Conservation (phyloP, 2,329 filamentous ascomycete genomes). For the Pyrenochaeta sp. region DNA sequence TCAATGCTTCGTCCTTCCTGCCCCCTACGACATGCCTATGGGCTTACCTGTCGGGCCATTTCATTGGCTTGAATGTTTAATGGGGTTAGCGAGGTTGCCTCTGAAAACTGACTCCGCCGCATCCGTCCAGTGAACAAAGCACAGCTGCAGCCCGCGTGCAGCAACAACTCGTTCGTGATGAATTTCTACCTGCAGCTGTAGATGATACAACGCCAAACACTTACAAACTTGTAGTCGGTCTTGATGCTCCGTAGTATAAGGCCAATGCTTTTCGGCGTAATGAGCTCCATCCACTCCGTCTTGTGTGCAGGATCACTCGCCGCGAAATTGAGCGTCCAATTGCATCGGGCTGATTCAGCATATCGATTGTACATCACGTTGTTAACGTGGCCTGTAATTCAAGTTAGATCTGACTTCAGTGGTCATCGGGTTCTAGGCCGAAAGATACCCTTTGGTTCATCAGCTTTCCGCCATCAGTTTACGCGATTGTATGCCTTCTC, state of each 20-base stretch:
- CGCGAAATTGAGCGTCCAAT: conserved; percentile 78
- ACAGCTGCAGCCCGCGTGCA: not conserved
- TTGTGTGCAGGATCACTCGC: conserved; percentile 68
- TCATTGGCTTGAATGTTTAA: conserved; percentile 67
- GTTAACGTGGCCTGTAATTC: conserved; percentile 75
- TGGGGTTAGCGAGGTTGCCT: conserved; percentile 13
- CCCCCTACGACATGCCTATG: not conserved
- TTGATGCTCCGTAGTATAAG: conserved; percentile 82
- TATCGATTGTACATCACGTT: conserved; percentile 86
- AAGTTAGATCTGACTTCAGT: conserved; percentile 7
- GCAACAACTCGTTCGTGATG: not conserved
- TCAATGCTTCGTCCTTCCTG: not conserved
- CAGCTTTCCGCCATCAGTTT: conserved; percentile 7
- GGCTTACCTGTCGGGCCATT: conserved; percentile 71
- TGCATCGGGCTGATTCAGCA: conserved; percentile 81
- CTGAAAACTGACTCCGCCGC: not conserved
- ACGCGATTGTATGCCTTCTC: conserved; percentile 34
- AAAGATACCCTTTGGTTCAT: conserved; percentile 17
- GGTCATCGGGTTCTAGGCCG: conserved; percentile 3
- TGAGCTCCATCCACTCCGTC: conserved; percentile 72
- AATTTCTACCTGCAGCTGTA: no score
- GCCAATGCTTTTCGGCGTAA: conserved; percentile 71
- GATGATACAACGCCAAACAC: conserved; percentile 41
- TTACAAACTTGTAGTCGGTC: conserved; percentile 86
- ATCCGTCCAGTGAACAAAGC: not conserved